Evolutionary conservation across 495 filamentous ascomycete genomes (phyloP).

Genomic region (Daldinia caldariorum): DNA sequence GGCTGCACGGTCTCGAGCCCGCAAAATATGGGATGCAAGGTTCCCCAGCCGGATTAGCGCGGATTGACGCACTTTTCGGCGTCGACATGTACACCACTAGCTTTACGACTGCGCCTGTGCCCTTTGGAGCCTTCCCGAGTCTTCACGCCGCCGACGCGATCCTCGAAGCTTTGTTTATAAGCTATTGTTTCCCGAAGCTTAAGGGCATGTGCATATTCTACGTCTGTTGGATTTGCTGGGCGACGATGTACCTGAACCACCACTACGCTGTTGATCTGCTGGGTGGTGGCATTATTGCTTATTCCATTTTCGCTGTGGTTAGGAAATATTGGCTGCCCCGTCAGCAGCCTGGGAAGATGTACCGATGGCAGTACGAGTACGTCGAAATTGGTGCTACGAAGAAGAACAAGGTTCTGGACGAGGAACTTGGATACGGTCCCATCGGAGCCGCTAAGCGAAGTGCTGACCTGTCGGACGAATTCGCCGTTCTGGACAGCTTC

Average conservation of each 20-base stretch:
- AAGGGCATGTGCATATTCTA: slow-evolving; percentile 81
- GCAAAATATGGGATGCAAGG: slow-evolving; percentile 92
- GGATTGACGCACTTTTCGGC: slow-evolving; percentile 88
- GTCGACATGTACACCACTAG: slow-evolving; percentile 90
- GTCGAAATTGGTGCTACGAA: slow-evolving; percentile 72
- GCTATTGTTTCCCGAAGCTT: slow-evolving; percentile 83
- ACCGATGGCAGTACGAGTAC: slow-evolving; percentile 96
- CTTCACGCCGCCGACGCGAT: slow-evolving; percentile 88
- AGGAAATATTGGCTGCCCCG: slow-evolving; percentile 83
- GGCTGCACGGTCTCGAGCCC: slow-evolving; percentile 81
- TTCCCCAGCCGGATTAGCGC: slow-evolving; percentile 84
- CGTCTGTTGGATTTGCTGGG: slow-evolving; percentile 94
- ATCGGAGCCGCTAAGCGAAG: slow-evolving; percentile 25
- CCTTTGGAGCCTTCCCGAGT: slow-evolving; percentile 94
- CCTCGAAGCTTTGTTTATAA: slow-evolving; percentile 91
- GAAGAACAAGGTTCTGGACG: slow-evolving; percentile 49
- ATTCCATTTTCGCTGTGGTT: slow-evolving; percentile 80
- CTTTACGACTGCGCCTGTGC: slow-evolving; percentile 87
- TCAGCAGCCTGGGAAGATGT: slow-evolving; percentile 80
- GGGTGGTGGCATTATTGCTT: slow-evolving; percentile 82
- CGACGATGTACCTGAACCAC: slow-evolving; percentile 97
- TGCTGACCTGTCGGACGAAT: slow-evolving; percentile 26
- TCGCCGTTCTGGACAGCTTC: slow-evolving; percentile 39
- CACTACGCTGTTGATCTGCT: slow-evolving; percentile 96
- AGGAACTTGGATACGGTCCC: slow-evolving; percentile 50